Base-by-base conservation (phyloP, 495 filamentous ascomycete genomes). In the Xylaria sp. region DNA sequence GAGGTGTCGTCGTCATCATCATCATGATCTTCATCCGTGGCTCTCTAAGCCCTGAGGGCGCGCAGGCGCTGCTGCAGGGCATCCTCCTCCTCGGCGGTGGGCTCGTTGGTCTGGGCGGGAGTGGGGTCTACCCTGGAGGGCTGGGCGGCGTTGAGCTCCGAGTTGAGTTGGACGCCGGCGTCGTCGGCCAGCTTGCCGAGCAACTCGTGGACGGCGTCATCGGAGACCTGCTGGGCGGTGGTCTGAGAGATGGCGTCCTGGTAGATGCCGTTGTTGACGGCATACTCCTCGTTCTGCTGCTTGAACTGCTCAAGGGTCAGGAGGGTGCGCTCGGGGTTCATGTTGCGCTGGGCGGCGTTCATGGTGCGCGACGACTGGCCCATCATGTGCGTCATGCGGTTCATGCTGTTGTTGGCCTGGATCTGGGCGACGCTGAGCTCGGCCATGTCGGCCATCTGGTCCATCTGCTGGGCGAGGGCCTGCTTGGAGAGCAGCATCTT, bases 101-200 rank as follows among this genome's bases (percentile, higher is more conserved):
- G 87, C 70, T 88, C 88, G 61, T 70, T 74, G 58, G 81, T 76
- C 79, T 84, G 82, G 11, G 82, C 79, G 62, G 77, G 81, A 17
- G 81, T 79, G 35, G 86, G 86, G 57, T 86, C 85, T 41, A 82
- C 84, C 69, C 78, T 83, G 71, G 84, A 87, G n/a, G 87, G 84
- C 44, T 81, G 84, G 3, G 87, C 88, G 33, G 80, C 85, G 73
- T 89, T 88, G 80, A 95, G 87, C 80, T 93, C 92, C 69, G 89
- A 82, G 67, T 88, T 82, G 67, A 95, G 82, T 81, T 94, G 90
- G 62, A 95, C 83, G 35, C 93, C 93, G 19, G 91, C 92, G 80
- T 95, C 92, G 80, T 95, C 93, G 65, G 93, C 93, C 9, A 93
- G 89, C 84, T 94, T 91, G 67, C 85, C 87, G 78, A 95, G 91